These are phyloP conservation scores for Fusarium sp. DNA, from an alignment of 2,329 filamentous ascomycete species.

Conservation along the genomic window DNA sequence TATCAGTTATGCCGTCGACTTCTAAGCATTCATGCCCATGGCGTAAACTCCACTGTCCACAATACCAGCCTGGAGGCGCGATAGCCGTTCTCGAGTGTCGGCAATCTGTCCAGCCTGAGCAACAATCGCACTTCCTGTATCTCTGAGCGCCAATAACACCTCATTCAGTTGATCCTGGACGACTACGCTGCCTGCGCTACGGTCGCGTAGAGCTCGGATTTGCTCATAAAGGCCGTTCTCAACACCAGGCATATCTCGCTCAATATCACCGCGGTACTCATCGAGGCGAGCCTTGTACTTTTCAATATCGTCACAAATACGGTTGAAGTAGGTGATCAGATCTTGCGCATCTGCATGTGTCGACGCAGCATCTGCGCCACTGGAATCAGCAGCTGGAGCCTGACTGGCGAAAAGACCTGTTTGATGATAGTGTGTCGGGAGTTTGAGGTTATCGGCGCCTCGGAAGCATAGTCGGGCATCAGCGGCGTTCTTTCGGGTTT, in stretches of 20 bases:
- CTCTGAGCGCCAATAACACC: constrained; percentile 53
- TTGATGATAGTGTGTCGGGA: constrained; percentile 70
- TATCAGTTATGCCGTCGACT: not conserved
- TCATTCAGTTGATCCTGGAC: constrained; percentile 55
- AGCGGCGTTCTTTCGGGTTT: constrained; percentile 71
- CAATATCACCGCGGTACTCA: constrained; percentile 59
- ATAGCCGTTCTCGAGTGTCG: constrained; percentile 56
- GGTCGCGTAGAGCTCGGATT: constrained; percentile 53
- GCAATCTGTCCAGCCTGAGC: constrained; percentile 57
- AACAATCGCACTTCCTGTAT: constrained; percentile 56
- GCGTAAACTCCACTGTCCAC: constrained; percentile 53
- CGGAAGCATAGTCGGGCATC: constrained; percentile 79
- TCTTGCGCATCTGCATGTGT: constrained; percentile 56
- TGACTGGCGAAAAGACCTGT: constrained; percentile 57
- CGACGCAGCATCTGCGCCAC: constrained; percentile 49
- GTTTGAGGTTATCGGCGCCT: constrained; percentile 78
- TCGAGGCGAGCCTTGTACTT: constrained; percentile 58
- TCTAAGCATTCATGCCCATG: constrained; percentile 48
- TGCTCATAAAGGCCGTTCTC: constrained; percentile 61
- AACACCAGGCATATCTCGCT: constrained; percentile 61
- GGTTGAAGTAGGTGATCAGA: constrained; percentile 60
- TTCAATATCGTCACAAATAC: constrained; percentile 57
- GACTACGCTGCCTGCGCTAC: constrained; percentile 46
- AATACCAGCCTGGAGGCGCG: constrained; percentile 56
- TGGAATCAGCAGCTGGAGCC: constrained; percentile 45